phyloP scores from a whole-genome alignment of 1,139 yeast species.

The Geotrichum citri-aurantii region DNA sequence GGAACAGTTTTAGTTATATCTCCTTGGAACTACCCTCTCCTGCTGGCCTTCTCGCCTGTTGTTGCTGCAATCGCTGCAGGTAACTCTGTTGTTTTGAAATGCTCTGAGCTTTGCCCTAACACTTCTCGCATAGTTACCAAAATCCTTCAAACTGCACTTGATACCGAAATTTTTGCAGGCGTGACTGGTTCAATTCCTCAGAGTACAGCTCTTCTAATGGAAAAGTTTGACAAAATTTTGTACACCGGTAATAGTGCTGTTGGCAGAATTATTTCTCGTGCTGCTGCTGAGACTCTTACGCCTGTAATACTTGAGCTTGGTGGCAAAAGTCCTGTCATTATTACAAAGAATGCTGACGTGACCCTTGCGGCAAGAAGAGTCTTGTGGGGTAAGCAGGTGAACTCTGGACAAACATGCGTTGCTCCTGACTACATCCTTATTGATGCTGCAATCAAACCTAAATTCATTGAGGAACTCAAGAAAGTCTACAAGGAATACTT shows the following conservation, averaged over 20 bases:
- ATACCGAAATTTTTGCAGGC: conserved; percentile 49
- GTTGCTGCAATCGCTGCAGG: conserved; percentile 86
- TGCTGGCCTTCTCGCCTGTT: conserved; percentile 59
- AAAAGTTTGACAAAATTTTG: conserved; percentile 74
- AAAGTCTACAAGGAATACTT: conserved; percentile 45
- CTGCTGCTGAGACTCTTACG: conserved; percentile 79
- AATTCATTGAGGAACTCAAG: conserved; percentile 46
- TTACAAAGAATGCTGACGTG: conserved; percentile 48
- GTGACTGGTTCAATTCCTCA: conserved; percentile 74
- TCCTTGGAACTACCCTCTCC: conserved; percentile 85
- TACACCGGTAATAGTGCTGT: conserved; percentile 79
- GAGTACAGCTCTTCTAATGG: conserved; percentile 57
- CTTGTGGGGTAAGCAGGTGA: conserved; percentile 71
- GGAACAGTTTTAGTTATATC: conserved; percentile 73
- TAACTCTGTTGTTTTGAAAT: conserved; percentile 75
- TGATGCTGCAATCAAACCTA: conserved; percentile 52
- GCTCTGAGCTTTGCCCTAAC: conserved; percentile 67
- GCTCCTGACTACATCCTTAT: conserved; percentile 78
- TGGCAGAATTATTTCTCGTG: conserved; percentile 69
- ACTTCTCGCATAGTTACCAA: conserved; percentile 52
- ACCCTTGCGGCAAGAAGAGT: conserved; percentile 58
- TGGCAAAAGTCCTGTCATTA: conserved; percentile 80
- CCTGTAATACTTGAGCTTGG: conserved; percentile 84
- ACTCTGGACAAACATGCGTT: conserved; percentile 90
- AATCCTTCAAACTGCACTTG: conserved; percentile 50